Conservation (phyloP, 257 asterid species). For the Primulina eburnea region DNA sequence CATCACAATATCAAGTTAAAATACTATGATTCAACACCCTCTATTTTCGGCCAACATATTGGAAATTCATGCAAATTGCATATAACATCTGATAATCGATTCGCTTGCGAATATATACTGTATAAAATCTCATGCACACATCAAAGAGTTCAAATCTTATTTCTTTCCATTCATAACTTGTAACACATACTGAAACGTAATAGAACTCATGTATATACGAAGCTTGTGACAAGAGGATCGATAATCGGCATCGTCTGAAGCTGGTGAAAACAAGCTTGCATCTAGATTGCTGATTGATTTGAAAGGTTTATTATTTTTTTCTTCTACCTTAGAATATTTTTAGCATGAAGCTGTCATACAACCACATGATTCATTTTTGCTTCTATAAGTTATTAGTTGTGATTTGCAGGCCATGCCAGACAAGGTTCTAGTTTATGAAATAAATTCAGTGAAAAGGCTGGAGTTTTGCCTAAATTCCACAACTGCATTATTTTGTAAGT, state of each 20-base stretch:
- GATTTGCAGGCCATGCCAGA: not conserved
- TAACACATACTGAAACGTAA: no score
- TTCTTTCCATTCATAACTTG: no score
- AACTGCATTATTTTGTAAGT: conserved; percentile 4
- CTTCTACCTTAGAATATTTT: not conserved
- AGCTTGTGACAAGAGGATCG: no score
- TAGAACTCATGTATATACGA: no score
- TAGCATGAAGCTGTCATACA: conserved; percentile 4
- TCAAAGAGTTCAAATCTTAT: no score
- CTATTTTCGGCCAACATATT: no score
- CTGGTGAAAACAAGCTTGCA: conserved; percentile 47
- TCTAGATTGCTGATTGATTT: conserved; percentile 58
- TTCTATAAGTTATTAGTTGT: not conserved
- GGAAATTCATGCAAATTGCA: no score
- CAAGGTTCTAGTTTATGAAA: not conserved
- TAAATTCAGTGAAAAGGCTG: conserved; percentile 35
- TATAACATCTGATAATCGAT: no score
- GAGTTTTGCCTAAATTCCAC: conserved; percentile 34
- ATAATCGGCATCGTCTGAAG: conserved; percentile 53
- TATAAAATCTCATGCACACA: no score
- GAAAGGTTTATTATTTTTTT: conserved; percentile 46
- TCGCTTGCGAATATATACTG: no score
- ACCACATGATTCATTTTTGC: not conserved
- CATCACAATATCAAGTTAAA: no score
- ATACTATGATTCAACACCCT: no score